Evolutionary conservation across 176 grass and related monocot genomes (phyloP).

Genomic region (Chrysopogon serrulatus): DNA sequence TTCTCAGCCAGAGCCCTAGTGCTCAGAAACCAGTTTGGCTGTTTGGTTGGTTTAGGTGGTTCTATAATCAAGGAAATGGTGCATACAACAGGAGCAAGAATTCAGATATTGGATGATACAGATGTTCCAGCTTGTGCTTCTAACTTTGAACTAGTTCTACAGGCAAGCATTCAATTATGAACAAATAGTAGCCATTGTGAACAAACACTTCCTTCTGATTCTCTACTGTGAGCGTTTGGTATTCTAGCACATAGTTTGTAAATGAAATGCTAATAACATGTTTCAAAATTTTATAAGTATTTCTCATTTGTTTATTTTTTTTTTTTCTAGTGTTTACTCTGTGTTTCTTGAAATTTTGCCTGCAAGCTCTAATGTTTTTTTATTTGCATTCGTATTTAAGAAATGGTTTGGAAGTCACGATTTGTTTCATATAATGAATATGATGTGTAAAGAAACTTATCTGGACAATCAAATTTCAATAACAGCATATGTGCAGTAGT

Average conservation of each 20-base stretch:
- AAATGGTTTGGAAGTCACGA: background rate
- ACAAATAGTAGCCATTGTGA: background rate
- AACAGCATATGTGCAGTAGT: background rate
- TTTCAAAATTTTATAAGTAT: background rate
- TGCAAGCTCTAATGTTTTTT: background rate
- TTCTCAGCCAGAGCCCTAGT: slow-evolving; percentile 27
- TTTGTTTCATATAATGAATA: background rate
- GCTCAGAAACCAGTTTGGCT: slow-evolving; percentile 1
- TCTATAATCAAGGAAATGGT: slow-evolving; percentile 31
- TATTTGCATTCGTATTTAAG: background rate
- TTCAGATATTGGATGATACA: slow-evolving; percentile 31
- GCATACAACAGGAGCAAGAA: slow-evolving; percentile 22
- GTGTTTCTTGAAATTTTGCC: background rate
- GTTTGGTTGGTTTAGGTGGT: slow-evolving; percentile 31
- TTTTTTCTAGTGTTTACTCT: background rate
- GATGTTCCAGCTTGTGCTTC: slow-evolving; percentile 43
- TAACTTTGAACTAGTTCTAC: slow-evolving; percentile 31
- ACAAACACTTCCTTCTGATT: background rate
- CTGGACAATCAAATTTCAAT: background rate
- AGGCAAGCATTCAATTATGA: slow-evolving; percentile 27
- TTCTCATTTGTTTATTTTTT: background rate
- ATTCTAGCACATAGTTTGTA: background rate
- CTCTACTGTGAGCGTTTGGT: background rate
- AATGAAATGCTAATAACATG: background rate
- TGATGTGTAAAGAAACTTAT: background rate